Base-by-base conservation (phyloP, 768 basidiomycete genomes). In the Sporobolomyces roseus region DNA sequence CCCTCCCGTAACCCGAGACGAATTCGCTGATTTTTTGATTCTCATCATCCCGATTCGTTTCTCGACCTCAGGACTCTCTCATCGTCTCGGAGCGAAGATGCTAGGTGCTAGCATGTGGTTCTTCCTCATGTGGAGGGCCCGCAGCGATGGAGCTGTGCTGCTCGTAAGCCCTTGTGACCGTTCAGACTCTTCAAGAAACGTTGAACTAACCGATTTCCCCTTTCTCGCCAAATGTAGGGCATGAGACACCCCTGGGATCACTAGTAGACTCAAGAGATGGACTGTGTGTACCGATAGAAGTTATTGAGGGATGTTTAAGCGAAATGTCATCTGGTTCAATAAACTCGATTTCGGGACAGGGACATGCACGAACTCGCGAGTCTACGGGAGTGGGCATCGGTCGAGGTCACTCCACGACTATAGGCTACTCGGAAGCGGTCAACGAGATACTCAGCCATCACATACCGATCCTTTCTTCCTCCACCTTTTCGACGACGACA, bases 21-120 rank as follows among this genome's bases (percentile, higher is more conserved):
- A 12, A 41, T 46, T n/a, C 25, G 43, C 27, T 38, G 38, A 41
- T 36, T 21, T 14, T 48, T 36, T 45, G 23, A 36, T 35, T 36
- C 62, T 43, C 61, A 29, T 58, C 62, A 48, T 48, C 30, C 23
- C 21, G 2, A 4, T 23, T 25, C 45, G 32, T 30, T 33, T 48
- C 49, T 21, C 33, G 29, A n/a, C 36, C 55, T 36, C 65, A 73
- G 72, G 72, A 9, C 36, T 70, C 58, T 51, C 52, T 29, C 63
- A 73, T 59, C 68, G 72, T 33, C 36, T 66, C 49, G 67, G 65
- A n/a, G 72, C 72, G 12, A 73, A 73, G 60, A 29, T 68, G 13
- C 65, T 73, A 53, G 72, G 71, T 25, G 78, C 54, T 61, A 75
- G 45, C 38, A 74, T 74, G 77, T 75, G 53, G 75, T 74, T 58